A percentile compares a stretch with the other conserved stretches of the same genome.
These are phyloP conservation scores for Drechslera avenae DNA, from an alignment of 2,329 filamentous ascomycete genomes.

Conservation along the genomic window DNA sequence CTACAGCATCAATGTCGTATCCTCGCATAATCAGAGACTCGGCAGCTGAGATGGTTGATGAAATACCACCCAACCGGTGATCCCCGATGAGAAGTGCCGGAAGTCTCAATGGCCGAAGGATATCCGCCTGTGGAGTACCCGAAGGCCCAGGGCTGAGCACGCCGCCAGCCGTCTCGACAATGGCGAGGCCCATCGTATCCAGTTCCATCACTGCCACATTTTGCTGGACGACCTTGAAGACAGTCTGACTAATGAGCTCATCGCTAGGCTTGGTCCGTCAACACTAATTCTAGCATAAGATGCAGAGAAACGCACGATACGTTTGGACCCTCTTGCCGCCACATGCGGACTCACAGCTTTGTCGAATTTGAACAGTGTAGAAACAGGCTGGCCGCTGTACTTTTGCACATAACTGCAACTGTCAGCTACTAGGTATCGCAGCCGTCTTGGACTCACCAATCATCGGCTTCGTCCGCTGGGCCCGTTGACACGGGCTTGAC, in stretches of 20 bases:
- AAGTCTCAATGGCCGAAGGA: constrained; percentile 74
- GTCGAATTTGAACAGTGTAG: constrained; percentile 72
- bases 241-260: constrained; percentile 23
- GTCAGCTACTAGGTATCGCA: constrained; percentile 1
- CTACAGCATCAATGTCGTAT: constrained; percentile 73
- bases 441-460: constrained; percentile 57
- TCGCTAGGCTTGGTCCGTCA: constrained; percentile 31
- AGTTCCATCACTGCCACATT: constrained; percentile 12
- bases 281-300: not conserved
- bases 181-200: constrained; percentile 48
- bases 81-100: constrained; percentile 78
- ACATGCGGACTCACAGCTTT: constrained; percentile 79
- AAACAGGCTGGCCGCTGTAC: constrained; percentile 62
- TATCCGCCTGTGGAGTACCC: constrained; percentile 75
- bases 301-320: constrained; percentile 25
- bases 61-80: constrained; percentile 77
- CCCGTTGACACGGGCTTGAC: constrained; percentile 85
- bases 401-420: constrained; percentile 63
- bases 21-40: constrained; percentile 79
- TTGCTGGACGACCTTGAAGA: constrained; percentile 21
- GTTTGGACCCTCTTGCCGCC: constrained; percentile 57
- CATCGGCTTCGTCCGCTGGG: constrained; percentile 70
- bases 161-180: constrained; percentile 82
- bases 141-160: constrained; percentile 80
- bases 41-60: constrained; percentile 77